These are phyloP conservation scores for Dothidotthia symphoricarpi DNA, from an alignment of 2,329 filamentous ascomycete species.

Conservation along the genomic window DNA sequence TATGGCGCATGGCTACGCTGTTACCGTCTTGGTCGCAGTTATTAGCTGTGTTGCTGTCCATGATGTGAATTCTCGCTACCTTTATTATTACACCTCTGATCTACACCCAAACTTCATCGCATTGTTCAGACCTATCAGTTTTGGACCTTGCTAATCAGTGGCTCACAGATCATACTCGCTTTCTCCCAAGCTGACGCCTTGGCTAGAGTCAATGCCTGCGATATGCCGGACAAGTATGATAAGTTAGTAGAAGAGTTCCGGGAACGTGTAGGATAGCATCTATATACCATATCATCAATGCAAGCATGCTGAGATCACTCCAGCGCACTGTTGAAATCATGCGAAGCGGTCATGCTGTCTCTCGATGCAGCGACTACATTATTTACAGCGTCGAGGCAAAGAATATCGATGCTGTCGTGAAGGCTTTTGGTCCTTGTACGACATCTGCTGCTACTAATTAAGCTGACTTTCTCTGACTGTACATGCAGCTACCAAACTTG, in stretches of 20 bases:
- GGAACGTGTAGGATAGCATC: slow-evolving; percentile 69
- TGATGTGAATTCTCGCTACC: slow-evolving; percentile 99
- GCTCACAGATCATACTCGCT: slow-evolving; percentile 27
- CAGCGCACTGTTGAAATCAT: slow-evolving; percentile 82
- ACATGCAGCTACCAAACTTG: slow-evolving; percentile 78
- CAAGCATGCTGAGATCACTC: slow-evolving; percentile 47
- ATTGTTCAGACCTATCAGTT: slow-evolving; percentile 16
- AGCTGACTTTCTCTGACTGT: slow-evolving; percentile 7
- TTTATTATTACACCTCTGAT: slow-evolving; percentile 86
- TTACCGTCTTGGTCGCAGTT: slow-evolving; percentile 73
- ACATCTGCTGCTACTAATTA: slow-evolving; percentile 13
- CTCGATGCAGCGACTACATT: slow-evolving; percentile 94
- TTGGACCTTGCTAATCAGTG: slow-evolving; percentile 34
- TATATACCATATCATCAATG: slow-evolving; percentile 41
- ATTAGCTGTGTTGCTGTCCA: slow-evolving; percentile 66
- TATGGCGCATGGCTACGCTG: slow-evolving; percentile 66
- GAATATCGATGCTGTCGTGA: slow-evolving; percentile 82
- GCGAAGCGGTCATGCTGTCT: slow-evolving; percentile 92
- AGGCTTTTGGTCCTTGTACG: slow-evolving; percentile 89
- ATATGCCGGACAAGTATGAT: slow-evolving; percentile 85
- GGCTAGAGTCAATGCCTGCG: slow-evolving; percentile 87
- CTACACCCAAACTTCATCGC: slow-evolving; percentile 17
- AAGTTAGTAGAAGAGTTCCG: slow-evolving; percentile 76
- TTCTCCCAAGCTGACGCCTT: slow-evolving; percentile 22
- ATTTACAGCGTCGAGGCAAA: slow-evolving; percentile 98